These are phyloP conservation scores for Candida namnaoensis DNA, from an alignment of 805 yeast species.

Conservation along the genomic window DNA sequence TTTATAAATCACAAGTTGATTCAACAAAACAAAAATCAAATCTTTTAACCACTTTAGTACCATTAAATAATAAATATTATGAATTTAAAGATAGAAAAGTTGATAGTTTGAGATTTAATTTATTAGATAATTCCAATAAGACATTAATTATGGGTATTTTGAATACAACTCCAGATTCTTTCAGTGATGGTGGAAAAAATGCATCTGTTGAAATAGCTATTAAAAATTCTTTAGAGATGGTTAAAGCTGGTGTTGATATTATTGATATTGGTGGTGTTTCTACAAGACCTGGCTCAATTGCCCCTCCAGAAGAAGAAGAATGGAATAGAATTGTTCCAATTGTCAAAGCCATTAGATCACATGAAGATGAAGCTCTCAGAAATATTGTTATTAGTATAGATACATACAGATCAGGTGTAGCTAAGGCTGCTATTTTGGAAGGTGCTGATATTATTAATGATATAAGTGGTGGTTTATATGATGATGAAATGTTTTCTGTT, in stretches of 20 bases:
- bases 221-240: constrained; percentile 37
- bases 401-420: constrained; percentile 75
- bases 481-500: constrained; percentile 54
- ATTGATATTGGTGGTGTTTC: constrained; percentile 94
- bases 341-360: constrained; percentile 48
- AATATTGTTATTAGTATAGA: constrained; percentile 68
- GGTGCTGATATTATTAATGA: constrained; percentile 95
- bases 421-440: constrained; percentile 50
- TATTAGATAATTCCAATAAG: constrained; percentile 28
- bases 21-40: constrained; percentile 38
- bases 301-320: constrained; percentile 60
- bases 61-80: constrained; percentile 24
- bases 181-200: constrained; percentile 76
- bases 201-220: constrained; percentile 32
- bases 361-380: constrained; percentile 24
- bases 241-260: constrained; percentile 57
- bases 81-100: constrained; percentile 11
- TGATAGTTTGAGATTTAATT: constrained; percentile 32
- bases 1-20: constrained; percentile 28
- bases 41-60: constrained; percentile 40
- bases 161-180: constrained; percentile 90
- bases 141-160: constrained; percentile 82
- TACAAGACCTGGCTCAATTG: constrained; percentile 77
- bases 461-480: constrained; percentile 73
- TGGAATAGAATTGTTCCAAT: constrained; percentile 62